Evolutionary conservation across 148 eudicot species (phyloP).

Genomic region (Nyssa sinensis): DNA sequence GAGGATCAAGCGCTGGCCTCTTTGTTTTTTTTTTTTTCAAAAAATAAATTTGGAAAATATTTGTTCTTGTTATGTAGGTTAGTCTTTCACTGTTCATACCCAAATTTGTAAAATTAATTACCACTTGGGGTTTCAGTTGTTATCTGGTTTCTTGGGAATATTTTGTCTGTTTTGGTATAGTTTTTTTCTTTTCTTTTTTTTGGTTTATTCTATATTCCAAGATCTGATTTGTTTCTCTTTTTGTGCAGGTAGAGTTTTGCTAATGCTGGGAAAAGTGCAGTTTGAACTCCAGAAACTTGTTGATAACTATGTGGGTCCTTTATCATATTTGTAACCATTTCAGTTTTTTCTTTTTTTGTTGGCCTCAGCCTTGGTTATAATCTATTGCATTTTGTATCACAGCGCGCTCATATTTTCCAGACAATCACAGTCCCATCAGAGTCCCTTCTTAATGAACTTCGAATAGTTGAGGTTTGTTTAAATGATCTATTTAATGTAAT

Average conservation of each 20-base stretch:
- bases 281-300: constrained; percentile 84
- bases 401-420: constrained; percentile 81
- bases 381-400: constrained; percentile 26
- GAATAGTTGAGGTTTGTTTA: constrained; percentile 71
- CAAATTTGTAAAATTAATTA: background rate
- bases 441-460: constrained; percentile 91
- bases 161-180: background rate
- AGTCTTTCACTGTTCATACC: background rate
- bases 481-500: background rate
- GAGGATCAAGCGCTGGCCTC: too few relatives aligned
- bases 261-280: constrained; percentile 85
- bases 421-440: constrained; percentile 92
- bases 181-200: background rate
- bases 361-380: constrained; percentile 14
- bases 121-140: background rate
- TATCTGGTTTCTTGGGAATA: background rate
- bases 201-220: too few relatives aligned
- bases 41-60: background rate
- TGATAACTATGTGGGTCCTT: constrained; percentile 79
- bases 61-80: background rate
- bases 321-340: background rate
- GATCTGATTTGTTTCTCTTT: constrained; percentile 5
- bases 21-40: too few relatives aligned
- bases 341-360: background rate
- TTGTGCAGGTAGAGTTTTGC: constrained; percentile 72